These are phyloP conservation scores for Claviceps purpurea DNA, from an alignment of 2,329 filamentous ascomycete species.

Conservation along the genomic window DNA sequence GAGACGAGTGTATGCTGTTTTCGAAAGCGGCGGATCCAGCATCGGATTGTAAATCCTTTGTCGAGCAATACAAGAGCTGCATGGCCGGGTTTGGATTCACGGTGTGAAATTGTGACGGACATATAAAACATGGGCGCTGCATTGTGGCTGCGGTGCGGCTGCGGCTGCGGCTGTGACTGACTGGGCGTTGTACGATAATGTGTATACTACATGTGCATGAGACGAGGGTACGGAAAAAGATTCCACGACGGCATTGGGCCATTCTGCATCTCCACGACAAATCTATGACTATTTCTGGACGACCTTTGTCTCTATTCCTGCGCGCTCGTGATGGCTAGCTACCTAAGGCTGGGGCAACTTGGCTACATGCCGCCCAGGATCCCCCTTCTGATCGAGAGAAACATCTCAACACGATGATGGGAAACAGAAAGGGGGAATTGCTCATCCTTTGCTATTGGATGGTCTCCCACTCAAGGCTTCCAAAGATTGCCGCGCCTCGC, in stretches of 20 bases:
- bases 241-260: background rate
- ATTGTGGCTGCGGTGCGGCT: too few relatives aligned
- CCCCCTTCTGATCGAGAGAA: background rate
- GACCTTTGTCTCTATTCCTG: background rate
- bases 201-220: conserved; percentile 13
- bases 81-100: conserved; percentile 93
- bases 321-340: background rate
- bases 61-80: conserved; percentile 77
- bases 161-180: too few relatives aligned
- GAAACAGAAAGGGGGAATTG: background rate
- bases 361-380: background rate
- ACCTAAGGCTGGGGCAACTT: background rate
- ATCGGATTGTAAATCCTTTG: conserved; percentile 67
- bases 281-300: background rate
- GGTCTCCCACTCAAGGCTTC: conserved; percentile 1
- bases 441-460: background rate
- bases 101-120: conserved; percentile 24
- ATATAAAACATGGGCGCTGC: background rate
- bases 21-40: conserved; percentile 72
- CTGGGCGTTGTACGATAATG: conserved; percentile 1
- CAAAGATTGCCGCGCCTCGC: conserved; percentile 10
- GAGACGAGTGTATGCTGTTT: conserved; percentile 99
- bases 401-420: background rate
- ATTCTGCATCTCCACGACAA: conserved; percentile 1
- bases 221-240: conserved; percentile 6